Conservation (phyloP, 73 alveolate species). For the Tetrahymena malaccensis region DNA sequence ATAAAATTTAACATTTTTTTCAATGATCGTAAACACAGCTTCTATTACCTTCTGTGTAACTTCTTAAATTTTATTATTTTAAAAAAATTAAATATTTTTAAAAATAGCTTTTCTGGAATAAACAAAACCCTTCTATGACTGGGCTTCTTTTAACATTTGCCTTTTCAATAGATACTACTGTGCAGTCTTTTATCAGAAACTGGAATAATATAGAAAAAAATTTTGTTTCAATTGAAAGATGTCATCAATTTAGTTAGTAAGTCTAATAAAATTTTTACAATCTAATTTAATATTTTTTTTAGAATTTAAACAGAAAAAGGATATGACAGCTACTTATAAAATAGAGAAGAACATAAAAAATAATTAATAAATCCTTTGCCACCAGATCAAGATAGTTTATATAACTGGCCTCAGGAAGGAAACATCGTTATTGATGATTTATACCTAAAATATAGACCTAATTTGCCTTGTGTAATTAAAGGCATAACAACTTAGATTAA, state of each 20-base stretch:
- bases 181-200: neutral
- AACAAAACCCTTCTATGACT: neutral
- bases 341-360: neutral
- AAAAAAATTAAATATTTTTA: neutral
- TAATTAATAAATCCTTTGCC: neutral
- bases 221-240: neutral
- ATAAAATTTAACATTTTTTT: neutral
- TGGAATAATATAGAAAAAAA: neutral
- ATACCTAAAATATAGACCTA: conserved; percentile 72
- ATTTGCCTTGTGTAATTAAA: conserved; percentile 69
- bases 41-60: neutral
- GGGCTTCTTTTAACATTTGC: neutral
- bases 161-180: neutral
- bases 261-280: neutral
- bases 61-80: neutral
- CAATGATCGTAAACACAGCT: neutral
- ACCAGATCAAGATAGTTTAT: neutral
- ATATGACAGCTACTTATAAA: neutral
- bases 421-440: conserved; percentile 53
- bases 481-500: conserved; percentile 52
- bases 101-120: neutral
- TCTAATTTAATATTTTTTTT: neutral
- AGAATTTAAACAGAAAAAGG: neutral
- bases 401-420: conserved; percentile 65
- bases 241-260: conserved; percentile 10